Evolutionary conservation across 164 flowering plant genomes (phyloP), one percentile per base, ranked within the genome.

Genomic region (Buxus sempervirens): DNA sequence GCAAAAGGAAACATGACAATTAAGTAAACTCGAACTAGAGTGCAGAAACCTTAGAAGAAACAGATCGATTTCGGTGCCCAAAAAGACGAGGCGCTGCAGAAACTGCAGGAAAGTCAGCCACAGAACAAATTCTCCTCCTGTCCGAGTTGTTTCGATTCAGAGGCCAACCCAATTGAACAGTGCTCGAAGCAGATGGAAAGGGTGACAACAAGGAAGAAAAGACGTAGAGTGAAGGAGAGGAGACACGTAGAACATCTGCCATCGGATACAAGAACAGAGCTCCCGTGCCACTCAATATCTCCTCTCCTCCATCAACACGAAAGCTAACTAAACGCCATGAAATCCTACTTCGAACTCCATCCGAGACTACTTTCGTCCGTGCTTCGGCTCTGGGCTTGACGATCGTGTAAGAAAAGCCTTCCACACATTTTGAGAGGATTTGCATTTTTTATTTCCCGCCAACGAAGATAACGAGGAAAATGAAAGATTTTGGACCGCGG

Each of bases 231-330:
- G 78, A 58, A 20, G 66, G 70, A 53, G 59, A 62, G 23, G 80
- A 65, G 42, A 77, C 60, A 41, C 83, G 58, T 62, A 83, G 57
- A 65, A 72, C 83, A 73, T 79, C 86, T 15, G 88, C 90, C 90
- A 86, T 86, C 19, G 60, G 57, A 51, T 26, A 48, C 38, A 27
- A 36, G 25, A 36, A 32, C 54, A 5, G 26, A 45, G 32, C 36
- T 49, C 22, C 25, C 63, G 8, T n/a, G 59, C 1, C 38, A 38
- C 55, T 57, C 41, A 58, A 58, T 21, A 24, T 45, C 15, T 41
- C 28, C 18, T 56, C 60, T n/a, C 54, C 48, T 26, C 60, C 49
- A 57, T 28, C 42, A 49, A 67, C 26, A n/a, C 26, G 3, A 25
- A 14, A 16, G 25, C 56, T 41, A 9, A 27, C 21, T 62, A 51